Evolutionary conservation across 2,329 filamentous ascomycete genomes (phyloP).

Genomic region (Colletotrichum eleusines): DNA sequence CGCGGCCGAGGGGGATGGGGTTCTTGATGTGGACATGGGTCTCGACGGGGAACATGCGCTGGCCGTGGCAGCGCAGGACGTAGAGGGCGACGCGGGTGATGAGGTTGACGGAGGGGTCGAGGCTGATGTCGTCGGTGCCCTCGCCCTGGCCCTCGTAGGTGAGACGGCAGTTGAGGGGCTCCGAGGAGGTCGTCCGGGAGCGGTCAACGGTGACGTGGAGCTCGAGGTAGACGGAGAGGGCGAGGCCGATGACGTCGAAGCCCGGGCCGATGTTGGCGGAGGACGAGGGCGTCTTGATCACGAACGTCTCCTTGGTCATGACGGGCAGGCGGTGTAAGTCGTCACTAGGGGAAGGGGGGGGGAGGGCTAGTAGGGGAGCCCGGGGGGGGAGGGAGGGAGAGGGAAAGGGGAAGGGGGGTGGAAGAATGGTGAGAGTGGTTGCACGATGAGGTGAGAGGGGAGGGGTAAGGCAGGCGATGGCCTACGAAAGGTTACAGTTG

Average conservation of each 20-base stretch:
- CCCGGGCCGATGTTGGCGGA: constrained; percentile 98
- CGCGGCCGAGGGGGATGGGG: constrained; percentile 91
- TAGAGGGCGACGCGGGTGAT: constrained; percentile 95
- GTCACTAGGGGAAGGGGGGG: not conserved
- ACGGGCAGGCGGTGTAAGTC: constrained; percentile 32
- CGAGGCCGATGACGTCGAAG: constrained; percentile 97
- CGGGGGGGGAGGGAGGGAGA: too few relatives aligned
- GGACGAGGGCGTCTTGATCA: constrained; percentile 88
- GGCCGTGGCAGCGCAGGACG: constrained; percentile 90
- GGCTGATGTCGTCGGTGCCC: constrained; percentile 78
- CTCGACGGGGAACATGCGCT: constrained; percentile 84
- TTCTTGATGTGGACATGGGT: constrained; percentile 97
- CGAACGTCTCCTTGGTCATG: constrained; percentile 68
- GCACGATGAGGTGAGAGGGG: constrained; percentile 1
- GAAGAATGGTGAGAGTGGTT: too few relatives aligned
- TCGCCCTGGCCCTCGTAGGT: constrained; percentile 89
- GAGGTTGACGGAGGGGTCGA: constrained; percentile 89
- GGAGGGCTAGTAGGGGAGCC: constrained; percentile 1
- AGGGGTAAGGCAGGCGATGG: too few relatives aligned
- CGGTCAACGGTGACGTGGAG: constrained; percentile 83
- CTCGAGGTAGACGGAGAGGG: constrained; percentile 93
- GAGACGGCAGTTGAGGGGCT: constrained; percentile 86
- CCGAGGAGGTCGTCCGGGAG: constrained; percentile 62
- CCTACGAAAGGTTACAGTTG: too few relatives aligned
- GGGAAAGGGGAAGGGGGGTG: too few relatives aligned